Conservation (phyloP, 345 rosid genomes). For the Cardiospermum halicacabum region DNA sequence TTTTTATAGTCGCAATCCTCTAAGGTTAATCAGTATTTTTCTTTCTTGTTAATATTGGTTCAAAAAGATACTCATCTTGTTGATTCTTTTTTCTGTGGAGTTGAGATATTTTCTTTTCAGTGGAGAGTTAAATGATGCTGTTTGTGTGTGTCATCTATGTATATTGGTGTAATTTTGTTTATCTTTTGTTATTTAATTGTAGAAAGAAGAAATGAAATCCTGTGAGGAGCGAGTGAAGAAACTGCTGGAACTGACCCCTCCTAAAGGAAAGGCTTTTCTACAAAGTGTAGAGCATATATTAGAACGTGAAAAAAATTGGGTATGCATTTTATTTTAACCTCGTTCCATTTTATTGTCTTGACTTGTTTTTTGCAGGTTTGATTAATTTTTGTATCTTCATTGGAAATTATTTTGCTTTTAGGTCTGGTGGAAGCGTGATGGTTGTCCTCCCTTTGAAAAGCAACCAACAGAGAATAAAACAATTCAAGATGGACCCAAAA, state of each 20-base stretch:
- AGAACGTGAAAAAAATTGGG: conserved; percentile 98
- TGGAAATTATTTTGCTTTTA: conserved; percentile 24
- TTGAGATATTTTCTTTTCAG: not conserved
- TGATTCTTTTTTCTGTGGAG: not conserved
- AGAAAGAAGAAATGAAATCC: conserved; percentile 91
- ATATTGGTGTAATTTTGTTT: conserved; percentile 1
- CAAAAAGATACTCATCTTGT: not conserved
- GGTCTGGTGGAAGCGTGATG: conserved; percentile 99
- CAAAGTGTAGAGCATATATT: conserved; percentile 74
- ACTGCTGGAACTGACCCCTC: conserved; percentile 88
- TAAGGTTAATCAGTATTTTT: not conserved
- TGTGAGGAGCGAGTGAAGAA: conserved; percentile 88
- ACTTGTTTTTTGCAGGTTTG: conserved; percentile 4
- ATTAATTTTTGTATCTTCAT: conserved; percentile 9
- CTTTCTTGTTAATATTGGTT: not conserved
- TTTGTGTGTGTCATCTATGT: not conserved
- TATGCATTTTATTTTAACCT: conserved; percentile 22
- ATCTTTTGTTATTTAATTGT: conserved; percentile 11
- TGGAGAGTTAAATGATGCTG: not conserved
- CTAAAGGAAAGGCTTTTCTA: conserved; percentile 87
- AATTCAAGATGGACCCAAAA: conserved; percentile 57
- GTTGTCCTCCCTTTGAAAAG: conserved; percentile 94
- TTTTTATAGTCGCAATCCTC: conserved; percentile 5
- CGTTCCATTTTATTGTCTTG: conserved; percentile 7
- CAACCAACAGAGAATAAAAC: conserved; percentile 68